These are phyloP conservation scores for Penicillium sp. DNA, from an alignment of 2,329 filamentous ascomycete genomes.

Conservation along the genomic window DNA sequence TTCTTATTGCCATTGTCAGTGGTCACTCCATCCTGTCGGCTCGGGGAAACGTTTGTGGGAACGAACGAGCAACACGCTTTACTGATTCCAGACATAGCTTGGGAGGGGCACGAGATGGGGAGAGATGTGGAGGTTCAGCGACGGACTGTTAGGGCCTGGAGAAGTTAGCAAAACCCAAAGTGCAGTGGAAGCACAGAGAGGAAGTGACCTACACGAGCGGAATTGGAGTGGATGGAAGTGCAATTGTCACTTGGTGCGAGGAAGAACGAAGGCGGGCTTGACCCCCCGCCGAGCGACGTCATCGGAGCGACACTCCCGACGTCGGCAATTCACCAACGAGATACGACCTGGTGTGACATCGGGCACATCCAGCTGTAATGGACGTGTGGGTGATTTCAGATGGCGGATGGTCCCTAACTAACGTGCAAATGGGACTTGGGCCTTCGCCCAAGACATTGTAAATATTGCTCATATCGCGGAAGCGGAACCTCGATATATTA, in stretches of 20 bases:
- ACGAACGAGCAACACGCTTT: conserved; percentile 48
- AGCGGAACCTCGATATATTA: too few relatives aligned
- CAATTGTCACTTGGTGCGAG: too few relatives aligned
- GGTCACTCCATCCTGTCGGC: too few relatives aligned
- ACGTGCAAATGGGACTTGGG: too few relatives aligned
- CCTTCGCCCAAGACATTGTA: too few relatives aligned
- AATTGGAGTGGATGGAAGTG: background rate
- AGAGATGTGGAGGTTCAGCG: background rate
- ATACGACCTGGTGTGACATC: conserved; percentile 2
- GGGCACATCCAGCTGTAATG: too few relatives aligned
- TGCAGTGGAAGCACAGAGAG: background rate
- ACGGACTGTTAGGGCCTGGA: background rate
- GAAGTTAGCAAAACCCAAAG: background rate
- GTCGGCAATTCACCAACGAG: conserved; percentile 9
- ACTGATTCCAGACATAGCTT: conserved; percentile 43
- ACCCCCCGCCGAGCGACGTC: conserved; percentile 22
- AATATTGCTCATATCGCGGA: too few relatives aligned
- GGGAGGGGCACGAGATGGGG: conserved; percentile 25
- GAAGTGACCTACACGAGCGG: background rate
- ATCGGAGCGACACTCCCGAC: conserved; percentile 17
- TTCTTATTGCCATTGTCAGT: too few relatives aligned
- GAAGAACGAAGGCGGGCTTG: background rate
- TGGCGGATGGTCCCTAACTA: too few relatives aligned
- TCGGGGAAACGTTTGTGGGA: background rate
- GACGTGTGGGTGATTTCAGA: background rate